Conservation (phyloP, 495 filamentous ascomycete genomes). For the Stereocaulon alpinum region DNA sequence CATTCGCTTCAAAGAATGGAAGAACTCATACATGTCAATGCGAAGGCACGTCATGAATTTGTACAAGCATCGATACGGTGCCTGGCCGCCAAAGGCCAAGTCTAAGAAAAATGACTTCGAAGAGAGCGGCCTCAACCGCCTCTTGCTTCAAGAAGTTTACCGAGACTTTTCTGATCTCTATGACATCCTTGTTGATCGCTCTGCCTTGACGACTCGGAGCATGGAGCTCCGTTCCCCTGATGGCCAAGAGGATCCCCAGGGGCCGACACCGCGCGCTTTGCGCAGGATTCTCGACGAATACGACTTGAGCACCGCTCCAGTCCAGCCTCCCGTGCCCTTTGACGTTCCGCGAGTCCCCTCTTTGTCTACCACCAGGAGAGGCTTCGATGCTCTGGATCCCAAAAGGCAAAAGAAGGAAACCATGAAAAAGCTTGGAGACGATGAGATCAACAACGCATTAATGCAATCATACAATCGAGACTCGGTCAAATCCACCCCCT, state of each 20-base stretch:
- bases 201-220: constrained; percentile 38
- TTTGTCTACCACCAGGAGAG: constrained; percentile 49
- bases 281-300: constrained; percentile 74
- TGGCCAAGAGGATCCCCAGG: constrained; percentile 34
- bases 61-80: constrained; percentile 76
- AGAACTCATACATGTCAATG: constrained; percentile 57
- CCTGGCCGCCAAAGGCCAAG: constrained; percentile 85
- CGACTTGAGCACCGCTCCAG: constrained; percentile 76
- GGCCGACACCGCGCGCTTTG: constrained; percentile 44
- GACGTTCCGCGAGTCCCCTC: constrained; percentile 73
- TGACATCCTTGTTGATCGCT: constrained; percentile 76
- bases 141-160: constrained; percentile 73
- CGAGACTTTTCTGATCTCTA: constrained; percentile 78
- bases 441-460: constrained; percentile 65
- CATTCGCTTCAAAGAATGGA: constrained; percentile 80
- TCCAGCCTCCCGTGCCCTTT: constrained; percentile 84
- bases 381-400: constrained; percentile 48
- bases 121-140: constrained; percentile 73
- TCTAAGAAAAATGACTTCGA: constrained; percentile 89
- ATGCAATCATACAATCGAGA: constrained; percentile 70
- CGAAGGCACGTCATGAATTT: constrained; percentile 63
- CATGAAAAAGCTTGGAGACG: constrained; percentile 59
- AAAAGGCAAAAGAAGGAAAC: constrained; percentile 61
- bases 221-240: constrained; percentile 26
- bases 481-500: constrained; percentile 48